Percentiles rank a stretch among this genome's conserved stretches.
These are phyloP conservation scores for Arachis stenosperma DNA, from an alignment of 306 rosid genomes.

Conservation along the genomic window DNA sequence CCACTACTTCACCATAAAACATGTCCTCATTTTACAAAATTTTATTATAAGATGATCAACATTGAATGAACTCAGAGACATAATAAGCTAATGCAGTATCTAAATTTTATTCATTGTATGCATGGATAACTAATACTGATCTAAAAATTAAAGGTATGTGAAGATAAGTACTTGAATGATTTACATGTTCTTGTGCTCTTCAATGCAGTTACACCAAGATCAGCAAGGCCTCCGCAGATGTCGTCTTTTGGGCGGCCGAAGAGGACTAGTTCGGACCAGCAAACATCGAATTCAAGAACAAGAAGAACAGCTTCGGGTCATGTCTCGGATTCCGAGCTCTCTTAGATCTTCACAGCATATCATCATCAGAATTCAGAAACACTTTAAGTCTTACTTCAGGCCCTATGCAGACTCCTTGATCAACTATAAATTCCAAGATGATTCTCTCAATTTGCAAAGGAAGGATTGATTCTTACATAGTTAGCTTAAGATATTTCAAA, in stretches of 20 bases:
- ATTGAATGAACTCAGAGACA: background rate
- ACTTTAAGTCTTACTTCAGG: constrained; percentile 34
- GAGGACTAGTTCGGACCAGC: constrained; percentile 52
- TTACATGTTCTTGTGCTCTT: constrained; percentile 32
- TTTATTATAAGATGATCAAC: too few relatives aligned
- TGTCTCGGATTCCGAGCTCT: constrained; percentile 87
- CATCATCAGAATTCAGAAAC: constrained; percentile 25
- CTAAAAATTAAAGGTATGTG: background rate
- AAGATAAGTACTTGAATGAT: constrained; percentile 10
- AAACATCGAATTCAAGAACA: constrained; percentile 56
- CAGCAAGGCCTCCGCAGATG: constrained; percentile 73
- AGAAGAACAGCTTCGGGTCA: constrained; percentile 72
- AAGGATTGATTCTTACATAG: constrained; percentile 30
- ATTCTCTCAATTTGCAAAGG: constrained; percentile 31
- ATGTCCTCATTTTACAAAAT: background rate
- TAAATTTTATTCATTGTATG: background rate
- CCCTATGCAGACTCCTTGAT: constrained; percentile 27
- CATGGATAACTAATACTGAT: background rate
- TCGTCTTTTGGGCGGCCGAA: constrained; percentile 46
- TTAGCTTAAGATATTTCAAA: constrained; percentile 22
- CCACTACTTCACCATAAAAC: too few relatives aligned
- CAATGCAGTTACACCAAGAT: constrained; percentile 61
- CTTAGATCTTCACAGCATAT: constrained; percentile 46
- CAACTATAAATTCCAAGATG: constrained; percentile 34
- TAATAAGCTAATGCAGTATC: background rate